phyloP scores from a whole-genome alignment of 108 stramenopile species.

The Chaetoceros tenuissimus region DNA sequence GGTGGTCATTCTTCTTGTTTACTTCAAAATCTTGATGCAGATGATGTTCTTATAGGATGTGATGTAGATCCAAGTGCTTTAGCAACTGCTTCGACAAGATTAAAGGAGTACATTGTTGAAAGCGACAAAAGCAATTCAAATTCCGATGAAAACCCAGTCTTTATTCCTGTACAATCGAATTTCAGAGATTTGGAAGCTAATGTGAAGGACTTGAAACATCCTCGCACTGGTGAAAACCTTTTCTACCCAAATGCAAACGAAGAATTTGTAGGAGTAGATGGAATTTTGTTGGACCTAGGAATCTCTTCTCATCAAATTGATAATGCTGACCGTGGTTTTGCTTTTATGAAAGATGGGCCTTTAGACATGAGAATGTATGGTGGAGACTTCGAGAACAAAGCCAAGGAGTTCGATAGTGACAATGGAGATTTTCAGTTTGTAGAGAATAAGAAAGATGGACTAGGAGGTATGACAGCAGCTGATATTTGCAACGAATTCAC shows the following conservation, averaged over 20 bases:
- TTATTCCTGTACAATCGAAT: conserved; percentile 57
- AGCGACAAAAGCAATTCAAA: conserved; percentile 7
- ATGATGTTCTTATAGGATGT: conserved; percentile 73
- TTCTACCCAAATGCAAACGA: conserved; percentile 11
- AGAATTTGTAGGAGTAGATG: conserved; percentile 55
- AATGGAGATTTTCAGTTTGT: conserved; percentile 8
- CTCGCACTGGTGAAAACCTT: conserved; percentile 24
- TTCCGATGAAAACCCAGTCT: conserved; percentile 31
- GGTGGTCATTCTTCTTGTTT: conserved; percentile 79
- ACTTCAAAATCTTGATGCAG: conserved; percentile 41
- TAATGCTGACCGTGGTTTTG: conserved; percentile 82
- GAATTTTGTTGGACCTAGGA: conserved; percentile 90
- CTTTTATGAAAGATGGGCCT: conserved; percentile 88
- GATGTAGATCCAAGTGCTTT: conserved; percentile 74
- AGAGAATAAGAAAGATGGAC: background rate
- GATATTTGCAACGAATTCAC: conserved; percentile 86
- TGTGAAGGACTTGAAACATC: conserved; percentile 33
- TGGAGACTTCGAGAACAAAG: background rate
- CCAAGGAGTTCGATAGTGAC: conserved; percentile 2
- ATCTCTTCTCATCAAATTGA: conserved; percentile 93
- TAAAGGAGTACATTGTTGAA: conserved; percentile 36
- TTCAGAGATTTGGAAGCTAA: conserved; percentile 37
- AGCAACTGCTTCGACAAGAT: conserved; percentile 51
- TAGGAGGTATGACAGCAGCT: conserved; percentile 56
- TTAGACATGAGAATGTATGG: conserved; percentile 92